Evolutionary conservation across 768 basidiomycete species (phyloP), one percentile per base, ranked within the genome.

Genomic region (Hygrophorus russula): DNA sequence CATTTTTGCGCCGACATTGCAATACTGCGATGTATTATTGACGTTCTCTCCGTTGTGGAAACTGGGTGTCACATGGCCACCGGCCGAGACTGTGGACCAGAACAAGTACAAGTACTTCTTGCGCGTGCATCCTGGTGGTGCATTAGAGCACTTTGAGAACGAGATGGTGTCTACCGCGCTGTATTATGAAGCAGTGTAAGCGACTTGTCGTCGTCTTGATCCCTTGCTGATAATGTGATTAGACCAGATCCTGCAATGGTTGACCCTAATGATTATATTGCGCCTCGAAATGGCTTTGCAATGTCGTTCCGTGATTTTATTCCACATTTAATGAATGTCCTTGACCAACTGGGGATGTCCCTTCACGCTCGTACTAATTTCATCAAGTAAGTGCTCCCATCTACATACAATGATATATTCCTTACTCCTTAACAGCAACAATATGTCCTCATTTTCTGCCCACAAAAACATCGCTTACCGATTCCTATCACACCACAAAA

Each of bases 381-480:
- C 60, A 75, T 91, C 55, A 85, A 77, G 87, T 87, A 51, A 10
- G 27, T 36, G 6, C 18, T 19, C 8, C 33, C 43, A 32, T 29
- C 48, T 28, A n/a, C 32, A 28, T 12, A 40, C 31, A 41, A 7
- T n/a, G n/a, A 41, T 27, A 32, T 10, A n/a, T 36, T 31, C 47
- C 36, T 15, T 50, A 28, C 41, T 41, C 39, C 32, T 36, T 35
- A 39, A 24, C 50, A 90, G 85, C 58, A 79, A 83, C 60, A 86
- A 90, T 59, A 68, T 90, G 49, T 67, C 80, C 19, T 64, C 78
- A 10, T 89, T 89, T 59, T 65, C 80, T 8, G 66, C 68, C 12
- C 85, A 91, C 63, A 84, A 80, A 56, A 89, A 91, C 59, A 86
- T 91, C 48, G 88, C 87, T 14, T 91, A 90, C 56, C 80, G 88